A percentile compares a stretch with the other conserved stretches of the same genome.
phyloP scores from a whole-genome alignment of 2,329 filamentous ascomycete species.

The Gyromitra esculenta region DNA sequence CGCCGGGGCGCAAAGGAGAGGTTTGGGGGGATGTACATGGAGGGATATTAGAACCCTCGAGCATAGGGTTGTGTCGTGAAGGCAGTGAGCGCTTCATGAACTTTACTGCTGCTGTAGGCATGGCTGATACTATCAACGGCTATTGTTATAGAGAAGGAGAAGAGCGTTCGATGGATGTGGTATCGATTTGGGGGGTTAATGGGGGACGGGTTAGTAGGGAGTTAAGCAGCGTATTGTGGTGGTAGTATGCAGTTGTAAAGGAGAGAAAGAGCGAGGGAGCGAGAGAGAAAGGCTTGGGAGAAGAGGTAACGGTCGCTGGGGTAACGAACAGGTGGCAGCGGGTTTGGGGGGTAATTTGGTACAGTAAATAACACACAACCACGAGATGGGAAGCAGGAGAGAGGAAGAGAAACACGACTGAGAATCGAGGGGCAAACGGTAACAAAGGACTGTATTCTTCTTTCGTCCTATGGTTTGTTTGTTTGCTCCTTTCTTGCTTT shows the following conservation, averaged over 20 bases:
- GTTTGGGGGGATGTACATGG: conserved; percentile 66
- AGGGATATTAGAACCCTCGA: conserved; percentile 69
- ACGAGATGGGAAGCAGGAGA: neutral
- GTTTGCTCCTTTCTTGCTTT: neutral
- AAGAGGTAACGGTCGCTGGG: conserved; percentile 57
- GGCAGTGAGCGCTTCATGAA: conserved; percentile 65
- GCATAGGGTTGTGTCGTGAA: conserved; percentile 71
- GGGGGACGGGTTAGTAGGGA: conserved; percentile 21
- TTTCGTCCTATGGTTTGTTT: neutral
- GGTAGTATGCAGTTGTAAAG: conserved; percentile 15
- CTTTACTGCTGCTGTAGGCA: conserved; percentile 47
- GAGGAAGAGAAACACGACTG: conserved; percentile 7
- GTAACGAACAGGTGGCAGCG: conserved; percentile 61
- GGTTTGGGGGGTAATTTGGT: conserved; percentile 58
- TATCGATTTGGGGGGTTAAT: conserved; percentile 20
- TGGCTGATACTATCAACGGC: conserved; percentile 18
- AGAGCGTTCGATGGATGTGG: conserved; percentile 25
- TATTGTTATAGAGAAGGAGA: conserved; percentile 46
- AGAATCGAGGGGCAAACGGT: conserved; percentile 21
- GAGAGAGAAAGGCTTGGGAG: neutral
- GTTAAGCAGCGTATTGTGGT: conserved; percentile 47
- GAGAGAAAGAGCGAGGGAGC: neutral
- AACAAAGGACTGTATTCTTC: neutral
- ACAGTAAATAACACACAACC: conserved; percentile 30
- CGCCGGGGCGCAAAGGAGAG: conserved; percentile 49